Evolutionary conservation across 306 rosid genomes (phyloP).

Genomic region (Prunus fruticosa): DNA sequence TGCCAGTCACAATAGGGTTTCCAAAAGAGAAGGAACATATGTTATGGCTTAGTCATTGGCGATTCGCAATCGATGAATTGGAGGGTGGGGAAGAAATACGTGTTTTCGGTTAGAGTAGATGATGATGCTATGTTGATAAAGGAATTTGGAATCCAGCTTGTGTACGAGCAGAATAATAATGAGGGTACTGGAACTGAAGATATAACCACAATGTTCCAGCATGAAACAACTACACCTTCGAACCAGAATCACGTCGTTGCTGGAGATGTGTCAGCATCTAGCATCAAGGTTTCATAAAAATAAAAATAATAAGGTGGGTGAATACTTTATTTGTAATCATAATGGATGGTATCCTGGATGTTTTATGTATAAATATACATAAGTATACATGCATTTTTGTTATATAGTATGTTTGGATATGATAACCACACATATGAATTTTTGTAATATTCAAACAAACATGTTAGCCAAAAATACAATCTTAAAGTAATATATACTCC

Average conservation of each 20-base stretch:
- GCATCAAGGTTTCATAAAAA: background rate
- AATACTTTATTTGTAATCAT: background rate
- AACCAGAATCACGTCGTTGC: too few relatives aligned
- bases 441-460: too few relatives aligned
- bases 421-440: too few relatives aligned
- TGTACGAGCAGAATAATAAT: background rate
- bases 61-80: too few relatives aligned
- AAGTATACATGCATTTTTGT: too few relatives aligned
- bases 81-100: background rate
- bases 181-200: background rate
- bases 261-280: background rate
- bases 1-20: background rate
- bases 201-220: too few relatives aligned
- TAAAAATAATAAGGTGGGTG: background rate
- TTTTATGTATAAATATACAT: too few relatives aligned
- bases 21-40: background rate
- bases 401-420: too few relatives aligned
- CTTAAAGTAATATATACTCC: too few relatives aligned
- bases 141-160: background rate
- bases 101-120: background rate
- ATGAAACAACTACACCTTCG: background rate
- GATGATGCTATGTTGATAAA: background rate
- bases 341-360: too few relatives aligned
- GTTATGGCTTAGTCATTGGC: background rate
- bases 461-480: too few relatives aligned